phyloP scores from a whole-genome alignment of 495 filamentous ascomycete species.

The Aspergillus diversus region DNA sequence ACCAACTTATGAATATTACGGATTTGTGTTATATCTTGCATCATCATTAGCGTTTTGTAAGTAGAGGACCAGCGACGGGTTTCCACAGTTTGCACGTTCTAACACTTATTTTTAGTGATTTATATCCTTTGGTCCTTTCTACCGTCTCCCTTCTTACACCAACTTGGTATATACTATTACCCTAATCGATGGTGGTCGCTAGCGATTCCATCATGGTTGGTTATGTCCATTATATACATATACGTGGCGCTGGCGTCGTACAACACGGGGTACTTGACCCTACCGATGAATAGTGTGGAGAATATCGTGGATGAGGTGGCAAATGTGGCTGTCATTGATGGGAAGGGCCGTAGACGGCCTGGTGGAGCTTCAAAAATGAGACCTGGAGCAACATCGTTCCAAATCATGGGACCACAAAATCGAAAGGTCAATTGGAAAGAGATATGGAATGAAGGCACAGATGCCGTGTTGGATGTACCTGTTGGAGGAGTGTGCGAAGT shows the following conservation, averaged over 20 bases:
- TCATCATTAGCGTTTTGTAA: conserved; percentile 72
- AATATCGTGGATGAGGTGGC: conserved; percentile 91
- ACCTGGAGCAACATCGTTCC: conserved; percentile 49
- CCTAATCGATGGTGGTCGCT: conserved; percentile 97
- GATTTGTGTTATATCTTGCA: conserved; percentile 92
- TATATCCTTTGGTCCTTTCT: conserved; percentile 96
- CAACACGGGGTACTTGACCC: conserved; percentile 85
- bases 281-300: conserved; percentile 79
- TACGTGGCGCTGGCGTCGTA: conserved; percentile 92
- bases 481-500: conserved; percentile 97
- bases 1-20: conserved; percentile 98
- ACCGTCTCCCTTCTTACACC: conserved; percentile 87
- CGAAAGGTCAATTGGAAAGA: conserved; percentile 68
- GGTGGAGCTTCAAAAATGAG: conserved; percentile 50
- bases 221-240: conserved; percentile 87
- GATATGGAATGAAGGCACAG: conserved; percentile 89
- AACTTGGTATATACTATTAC: conserved; percentile 94
- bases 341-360: conserved; percentile 60
- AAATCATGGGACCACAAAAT: conserved; percentile 52
- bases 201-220: conserved; percentile 85
- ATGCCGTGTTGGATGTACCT: conserved; percentile 97
- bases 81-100: background rate
- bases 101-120: conserved; percentile 54
- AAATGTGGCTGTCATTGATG: conserved; percentile 80
- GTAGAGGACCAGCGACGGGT: background rate